Evolutionary conservation across 2,329 filamentous ascomycete species (phyloP), one percentile per base, ranked within the genome.

Genomic region (Calycina herbarum): DNA sequence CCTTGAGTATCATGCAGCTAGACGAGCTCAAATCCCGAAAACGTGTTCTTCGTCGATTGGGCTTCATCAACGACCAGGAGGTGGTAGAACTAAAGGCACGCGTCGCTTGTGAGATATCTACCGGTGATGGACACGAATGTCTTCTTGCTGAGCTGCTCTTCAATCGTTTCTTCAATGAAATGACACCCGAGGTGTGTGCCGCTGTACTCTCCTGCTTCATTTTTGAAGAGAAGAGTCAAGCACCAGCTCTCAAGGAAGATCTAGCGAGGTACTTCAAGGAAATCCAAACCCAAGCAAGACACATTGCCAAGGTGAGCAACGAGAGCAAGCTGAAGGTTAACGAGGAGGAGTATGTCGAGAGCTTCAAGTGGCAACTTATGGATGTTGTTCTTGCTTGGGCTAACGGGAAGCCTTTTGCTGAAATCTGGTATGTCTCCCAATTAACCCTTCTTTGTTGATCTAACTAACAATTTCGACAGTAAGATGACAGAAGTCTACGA

Each of bases 401-500:
- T 5, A 90, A 95, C 71, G 95, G 94, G 60, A 91, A 90, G 72
- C 88, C 91, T 0, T 99, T 99, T 81, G 88, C 91, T 0, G 89
- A 97, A 72, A 97, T 99, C 68, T 98, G 95, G 94, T 97, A 86
- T 76, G 92, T 86, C 64, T 38, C 64, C 42, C 20, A 31, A 45
- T 15, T 5, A n/a, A 59, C 2, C 27, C 27, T 48, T 70, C 61
- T n/a, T 38, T 42, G 60, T 77, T 70, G 74, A 56, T 59, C 54
- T 61, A 42, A 58, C 59, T 57, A 64, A 61, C 33, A 57, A 8
- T 13, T 54, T 59, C 31, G 59, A 7, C 69, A 96, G 94, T 80
- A 96, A 96, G 92, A 97, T 99, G 94, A 98, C 95, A 33, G 94
- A 97, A 73, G 92, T 94, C 33, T 99, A 97, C 79, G 95, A 99